A percentile compares a stretch with the other conserved stretches of the same genome.
phyloP scores from a whole-genome alignment of 2,329 filamentous ascomycete genomes.

The Sporothrix humicola region DNA sequence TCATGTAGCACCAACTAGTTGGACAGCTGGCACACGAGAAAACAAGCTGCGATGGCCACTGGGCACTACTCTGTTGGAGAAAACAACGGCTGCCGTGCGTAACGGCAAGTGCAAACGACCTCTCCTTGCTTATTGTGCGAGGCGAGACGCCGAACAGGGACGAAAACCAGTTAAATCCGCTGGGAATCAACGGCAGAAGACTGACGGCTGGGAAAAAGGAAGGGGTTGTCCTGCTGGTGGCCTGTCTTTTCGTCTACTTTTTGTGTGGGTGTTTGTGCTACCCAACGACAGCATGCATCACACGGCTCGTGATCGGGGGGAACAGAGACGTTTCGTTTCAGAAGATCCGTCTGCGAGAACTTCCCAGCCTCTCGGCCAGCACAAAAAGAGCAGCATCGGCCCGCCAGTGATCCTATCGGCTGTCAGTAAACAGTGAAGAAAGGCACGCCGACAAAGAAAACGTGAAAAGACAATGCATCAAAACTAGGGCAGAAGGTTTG shows the following conservation, averaged over 20 bases:
- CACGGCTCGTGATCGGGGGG: constrained; percentile 19
- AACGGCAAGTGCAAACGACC: constrained; percentile 15
- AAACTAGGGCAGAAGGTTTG: background rate
- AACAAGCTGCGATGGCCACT: too few relatives aligned
- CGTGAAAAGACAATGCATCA: background rate
- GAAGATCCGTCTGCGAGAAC: constrained; percentile 2
- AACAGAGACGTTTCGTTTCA: constrained; percentile 23
- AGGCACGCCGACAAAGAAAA: too few relatives aligned
- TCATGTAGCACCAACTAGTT: background rate
- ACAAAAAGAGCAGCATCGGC: background rate
- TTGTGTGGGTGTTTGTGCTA: background rate
- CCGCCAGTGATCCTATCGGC: constrained; percentile 5
- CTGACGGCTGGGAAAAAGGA: background rate
- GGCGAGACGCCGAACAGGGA: background rate
- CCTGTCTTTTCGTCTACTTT: background rate
- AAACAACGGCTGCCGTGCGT: constrained; percentile 4
- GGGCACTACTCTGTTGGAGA: background rate
- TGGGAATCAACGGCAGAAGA: background rate
- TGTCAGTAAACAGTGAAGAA: background rate
- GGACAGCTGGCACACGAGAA: background rate
- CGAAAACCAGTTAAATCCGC: background rate
- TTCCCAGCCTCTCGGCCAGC: background rate
- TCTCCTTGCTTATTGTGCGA: constrained; percentile 3
- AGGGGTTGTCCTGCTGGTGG: background rate
- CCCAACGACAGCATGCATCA: constrained; percentile 10